These are phyloP conservation scores for Aechmea fasciata DNA, from an alignment of 176 grass and related monocot species.

Conservation along the genomic window DNA sequence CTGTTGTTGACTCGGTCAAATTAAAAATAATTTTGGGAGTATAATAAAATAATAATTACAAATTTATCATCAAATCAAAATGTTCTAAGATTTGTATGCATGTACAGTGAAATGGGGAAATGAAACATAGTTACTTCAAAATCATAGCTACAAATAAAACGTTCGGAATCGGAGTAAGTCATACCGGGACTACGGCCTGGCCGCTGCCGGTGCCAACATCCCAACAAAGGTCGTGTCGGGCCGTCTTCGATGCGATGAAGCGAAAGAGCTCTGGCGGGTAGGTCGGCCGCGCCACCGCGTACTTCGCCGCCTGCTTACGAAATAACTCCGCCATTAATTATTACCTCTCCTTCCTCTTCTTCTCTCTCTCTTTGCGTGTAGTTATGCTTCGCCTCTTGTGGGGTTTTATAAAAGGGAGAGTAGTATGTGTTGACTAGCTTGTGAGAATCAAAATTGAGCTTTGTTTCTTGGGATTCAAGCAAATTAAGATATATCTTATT, in stretches of 20 bases:
- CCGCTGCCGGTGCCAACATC: slow-evolving; percentile 53
- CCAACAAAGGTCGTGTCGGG: slow-evolving; percentile 39
- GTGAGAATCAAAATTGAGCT: too few species aligned
- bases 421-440: too few species aligned
- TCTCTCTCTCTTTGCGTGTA: too few species aligned
- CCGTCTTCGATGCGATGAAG: slow-evolving; percentile 36
- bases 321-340: slow-evolving; percentile 43
- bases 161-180: neutral
- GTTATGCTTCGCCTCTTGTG: too few species aligned
- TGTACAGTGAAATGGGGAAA: too few species aligned
- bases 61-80: neutral
- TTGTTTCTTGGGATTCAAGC: too few species aligned
- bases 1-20: slow-evolving; percentile 12
- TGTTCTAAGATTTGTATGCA: too few species aligned
- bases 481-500: too few species aligned
- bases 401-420: too few species aligned
- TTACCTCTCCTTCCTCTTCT: neutral
- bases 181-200: slow-evolving; percentile 47
- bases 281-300: slow-evolving; percentile 39
- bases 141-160: neutral
- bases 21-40: neutral
- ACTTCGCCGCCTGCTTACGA: slow-evolving; percentile 27
- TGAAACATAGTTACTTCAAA: too few species aligned
- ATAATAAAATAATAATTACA: too few species aligned
- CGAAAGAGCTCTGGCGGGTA: slow-evolving; percentile 55